Conservation (phyloP, 805 yeast species). For the Sungouiella blattae region DNA sequence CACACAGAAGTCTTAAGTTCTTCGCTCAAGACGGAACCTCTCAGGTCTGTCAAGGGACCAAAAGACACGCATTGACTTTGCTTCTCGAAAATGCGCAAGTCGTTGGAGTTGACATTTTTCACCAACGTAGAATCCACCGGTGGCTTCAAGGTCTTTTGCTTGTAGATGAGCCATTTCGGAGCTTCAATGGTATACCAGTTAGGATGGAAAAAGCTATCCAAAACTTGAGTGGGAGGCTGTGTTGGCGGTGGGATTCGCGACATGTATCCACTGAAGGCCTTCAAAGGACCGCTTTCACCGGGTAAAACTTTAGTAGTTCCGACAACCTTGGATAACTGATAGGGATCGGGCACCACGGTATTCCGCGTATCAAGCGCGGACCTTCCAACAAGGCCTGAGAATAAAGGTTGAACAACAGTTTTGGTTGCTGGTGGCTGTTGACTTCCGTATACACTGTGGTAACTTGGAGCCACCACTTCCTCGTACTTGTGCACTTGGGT, state of each 20-base stretch:
- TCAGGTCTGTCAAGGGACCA: conserved; percentile 36
- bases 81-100: conserved; percentile 16
- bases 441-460: conserved; percentile 28
- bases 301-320: conserved; percentile 16
- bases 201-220: conserved; percentile 41
- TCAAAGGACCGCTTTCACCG: conserved; percentile 24
- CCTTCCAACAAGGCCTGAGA: conserved; percentile 66
- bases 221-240: conserved; percentile 29
- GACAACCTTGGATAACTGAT: conserved; percentile 61
- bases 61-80: conserved; percentile 29
- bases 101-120: conserved; percentile 18
- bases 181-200: conserved; percentile 43
- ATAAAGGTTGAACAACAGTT: conserved; percentile 68
- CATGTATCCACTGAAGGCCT: conserved; percentile 27
- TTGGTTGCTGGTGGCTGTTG: conserved; percentile 34
- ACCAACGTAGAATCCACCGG: conserved; percentile 26
- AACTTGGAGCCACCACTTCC: conserved; percentile 23
- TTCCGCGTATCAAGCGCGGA: conserved; percentile 76
- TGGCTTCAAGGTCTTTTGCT: conserved; percentile 20
- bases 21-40: conserved; percentile 29
- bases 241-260: conserved; percentile 34
- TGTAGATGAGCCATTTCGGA: conserved; percentile 42
- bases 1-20: conserved; percentile 32
- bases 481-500: conserved; percentile 30
- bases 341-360: conserved; percentile 63